phyloP scores from a whole-genome alignment of 257 asterid genomes.

The Lithospermum erythrorhizon region DNA sequence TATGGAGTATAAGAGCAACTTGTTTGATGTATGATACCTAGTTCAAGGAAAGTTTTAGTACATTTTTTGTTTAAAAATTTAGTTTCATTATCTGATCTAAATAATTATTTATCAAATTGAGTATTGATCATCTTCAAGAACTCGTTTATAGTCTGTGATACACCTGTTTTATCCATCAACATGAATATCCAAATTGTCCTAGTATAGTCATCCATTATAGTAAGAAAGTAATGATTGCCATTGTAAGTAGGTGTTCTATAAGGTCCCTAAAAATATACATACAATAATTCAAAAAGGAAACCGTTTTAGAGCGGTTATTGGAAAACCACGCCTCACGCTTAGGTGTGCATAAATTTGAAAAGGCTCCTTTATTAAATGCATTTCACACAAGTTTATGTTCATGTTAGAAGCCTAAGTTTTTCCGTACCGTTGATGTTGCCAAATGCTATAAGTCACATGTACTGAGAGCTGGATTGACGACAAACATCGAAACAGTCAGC shows the following conservation, averaged over 20 bases:
- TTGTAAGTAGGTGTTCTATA: neutral
- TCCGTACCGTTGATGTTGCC: too few species aligned
- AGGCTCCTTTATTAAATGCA: too few species aligned
- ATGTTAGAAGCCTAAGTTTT: too few species aligned
- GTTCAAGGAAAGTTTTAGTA: neutral
- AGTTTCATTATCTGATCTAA: too few species aligned
- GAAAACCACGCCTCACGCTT: too few species aligned
- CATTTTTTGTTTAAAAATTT: neutral
- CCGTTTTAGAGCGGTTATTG: too few species aligned
- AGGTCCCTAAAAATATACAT: constrained; percentile 1
- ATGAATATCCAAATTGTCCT: neutral
- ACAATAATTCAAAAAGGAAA: neutral
- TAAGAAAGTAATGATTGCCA: neutral
- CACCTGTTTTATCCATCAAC: neutral
- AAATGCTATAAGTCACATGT: too few species aligned
- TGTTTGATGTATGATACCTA: neutral
- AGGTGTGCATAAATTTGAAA: too few species aligned
- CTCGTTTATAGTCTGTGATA: neutral
- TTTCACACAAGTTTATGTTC: too few species aligned
- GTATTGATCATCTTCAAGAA: neutral
- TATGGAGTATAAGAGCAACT: neutral
- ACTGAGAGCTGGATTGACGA: too few species aligned
- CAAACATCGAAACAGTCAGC: too few species aligned
- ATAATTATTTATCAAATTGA: neutral
- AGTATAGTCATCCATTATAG: neutral